Evolutionary conservation across 2,329 filamentous ascomycete species (phyloP), one percentile per base, ranked within the genome.

Genomic region (Colletotrichum agaves): DNA sequence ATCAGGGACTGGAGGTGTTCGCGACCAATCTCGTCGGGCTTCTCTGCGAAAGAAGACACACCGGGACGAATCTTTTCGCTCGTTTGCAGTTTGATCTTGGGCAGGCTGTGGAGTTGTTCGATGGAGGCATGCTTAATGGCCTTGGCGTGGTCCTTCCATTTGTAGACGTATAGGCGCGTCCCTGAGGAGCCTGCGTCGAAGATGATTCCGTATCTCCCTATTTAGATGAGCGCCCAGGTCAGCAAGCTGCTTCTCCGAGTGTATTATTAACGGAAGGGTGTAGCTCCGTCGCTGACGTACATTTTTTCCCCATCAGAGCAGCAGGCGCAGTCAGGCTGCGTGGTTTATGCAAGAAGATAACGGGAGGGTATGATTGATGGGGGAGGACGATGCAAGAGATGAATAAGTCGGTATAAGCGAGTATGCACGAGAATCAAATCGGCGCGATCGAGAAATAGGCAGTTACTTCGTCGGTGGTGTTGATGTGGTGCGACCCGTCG

Each of bases 171-270:
- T 71, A 97, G 87, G 77, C 96, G 92, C 75, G 95, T 98, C 78
- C 96, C 95, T 79, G 96, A 98, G 79, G 96, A 98, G 73, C 96
- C 96, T 78, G 96, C 96, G 86, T 99, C 96, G 76, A 99, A 88
- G 77, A 99, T 94, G 74, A 98, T 93, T 77, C 94, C 96, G 85
- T 97, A 98, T 82, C 88, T 86, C 76, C 85, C 87, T 89, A 69
- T 41, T 47, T 1, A 15, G n/a, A 41, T 57, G 17, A 53, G 6
- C 13, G 15, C 37, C 33, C 17, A 19, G 3, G 61, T 67, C 39
- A 67, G 64, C 23, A 41, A 35, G 37, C 8, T 19, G 17, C 4
- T 27, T 19, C 12, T 21, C 23, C 10, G 1, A 10, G 15, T 19
- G 11, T 1, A n/a, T 31, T 41, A n/a, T 19, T 41, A 5, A 33